A percentile compares a stretch with the other conserved stretches of the same genome.
phyloP scores from a whole-genome alignment of 163 green algal species.

The Chlorella variabilis region DNA sequence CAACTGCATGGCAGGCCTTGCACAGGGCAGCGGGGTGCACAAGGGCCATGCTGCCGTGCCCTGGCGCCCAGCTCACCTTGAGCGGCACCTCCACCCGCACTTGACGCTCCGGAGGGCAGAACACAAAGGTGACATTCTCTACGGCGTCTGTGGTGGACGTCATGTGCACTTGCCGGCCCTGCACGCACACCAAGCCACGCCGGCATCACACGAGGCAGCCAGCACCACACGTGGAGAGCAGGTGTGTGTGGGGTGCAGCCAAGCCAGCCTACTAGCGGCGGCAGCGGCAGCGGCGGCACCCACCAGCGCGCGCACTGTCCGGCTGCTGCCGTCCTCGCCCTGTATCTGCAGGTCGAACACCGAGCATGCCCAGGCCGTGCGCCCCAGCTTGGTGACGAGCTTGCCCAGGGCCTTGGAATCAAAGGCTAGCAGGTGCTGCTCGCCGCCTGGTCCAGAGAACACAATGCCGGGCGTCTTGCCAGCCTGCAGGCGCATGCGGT shows the following conservation, averaged over 20 bases:
- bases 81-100: slow-evolving; percentile 49
- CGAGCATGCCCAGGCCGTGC: slow-evolving; percentile 39
- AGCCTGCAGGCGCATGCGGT: slow-evolving; percentile 10
- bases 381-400: slow-evolving; percentile 35
- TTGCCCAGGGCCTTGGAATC: slow-evolving; percentile 5
- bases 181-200: background rate
- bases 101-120: slow-evolving; percentile 40
- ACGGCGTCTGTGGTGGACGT: slow-evolving; percentile 41
- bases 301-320: slow-evolving; percentile 34
- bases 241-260: no score
- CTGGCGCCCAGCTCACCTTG: slow-evolving; percentile 34
- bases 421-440: slow-evolving; percentile 44
- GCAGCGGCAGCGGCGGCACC: no score
- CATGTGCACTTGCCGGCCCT: slow-evolving; percentile 55
- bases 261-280: no score
- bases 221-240: no score
- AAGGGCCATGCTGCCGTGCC: no score
- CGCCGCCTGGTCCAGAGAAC: slow-evolving; percentile 35
- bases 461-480: slow-evolving; percentile 43
- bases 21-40: no score
- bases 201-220: background rate
- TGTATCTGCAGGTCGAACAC: slow-evolving; percentile 44
- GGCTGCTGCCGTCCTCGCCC: slow-evolving; percentile 1
- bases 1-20: no score
- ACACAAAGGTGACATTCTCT: slow-evolving; percentile 54